These are phyloP conservation scores for Casuarina cunninghamiana DNA, from an alignment of 306 rosid genomes.

Conservation along the genomic window DNA sequence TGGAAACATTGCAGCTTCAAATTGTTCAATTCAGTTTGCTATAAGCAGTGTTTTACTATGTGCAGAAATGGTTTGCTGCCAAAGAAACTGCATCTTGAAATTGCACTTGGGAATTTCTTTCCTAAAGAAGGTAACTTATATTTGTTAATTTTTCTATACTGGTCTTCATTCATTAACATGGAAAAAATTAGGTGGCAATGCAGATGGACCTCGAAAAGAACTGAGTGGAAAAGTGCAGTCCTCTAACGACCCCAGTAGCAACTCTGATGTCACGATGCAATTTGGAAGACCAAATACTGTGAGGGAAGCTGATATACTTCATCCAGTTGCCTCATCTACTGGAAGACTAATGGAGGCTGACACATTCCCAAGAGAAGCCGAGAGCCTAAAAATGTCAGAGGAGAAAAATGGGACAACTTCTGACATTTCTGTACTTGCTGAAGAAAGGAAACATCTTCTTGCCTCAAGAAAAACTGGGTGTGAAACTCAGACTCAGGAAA, in stretches of 20 bases:
- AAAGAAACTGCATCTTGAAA: conserved; percentile 96
- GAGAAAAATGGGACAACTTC: conserved; percentile 47
- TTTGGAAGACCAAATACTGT: conserved; percentile 61
- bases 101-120: conserved; percentile 77
- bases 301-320: conserved; percentile 55
- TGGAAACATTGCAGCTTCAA: conserved; percentile 11
- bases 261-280: conserved; percentile 58
- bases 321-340: conserved; percentile 48
- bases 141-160: conserved; percentile 2
- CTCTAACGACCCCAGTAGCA: conserved; percentile 53
- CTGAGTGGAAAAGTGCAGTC: conserved; percentile 62
- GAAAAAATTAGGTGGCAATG: conserved; percentile 38
- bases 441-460: conserved; percentile 49
- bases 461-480: conserved; percentile 49
- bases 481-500: conserved; percentile 64
- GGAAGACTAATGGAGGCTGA: conserved; percentile 63
- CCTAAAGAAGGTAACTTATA: conserved; percentile 70
- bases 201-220: conserved; percentile 70
- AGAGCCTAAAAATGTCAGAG: conserved; percentile 51
- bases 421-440: conserved; percentile 48
- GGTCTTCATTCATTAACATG: conserved; percentile 25
- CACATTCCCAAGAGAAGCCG: conserved; percentile 60
- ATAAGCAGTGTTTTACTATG: conserved; percentile 27
- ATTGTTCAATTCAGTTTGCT: conserved; percentile 29
- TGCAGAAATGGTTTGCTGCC: conserved; percentile 93